These are phyloP conservation scores for Jacaranda mimosifolia DNA, from an alignment of 257 asterid species.

Conservation along the genomic window DNA sequence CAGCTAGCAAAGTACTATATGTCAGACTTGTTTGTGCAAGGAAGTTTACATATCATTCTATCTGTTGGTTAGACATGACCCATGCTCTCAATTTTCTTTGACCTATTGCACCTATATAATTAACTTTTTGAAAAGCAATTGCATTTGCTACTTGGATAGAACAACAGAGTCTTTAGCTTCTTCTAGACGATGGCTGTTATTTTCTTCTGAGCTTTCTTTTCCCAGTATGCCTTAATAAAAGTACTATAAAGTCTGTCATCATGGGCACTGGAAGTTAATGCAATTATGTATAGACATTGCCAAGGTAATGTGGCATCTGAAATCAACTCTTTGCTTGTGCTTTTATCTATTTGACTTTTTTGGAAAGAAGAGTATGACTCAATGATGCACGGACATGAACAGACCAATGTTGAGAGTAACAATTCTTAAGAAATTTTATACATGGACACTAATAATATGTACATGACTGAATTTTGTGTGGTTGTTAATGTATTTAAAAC, in stretches of 20 bases:
- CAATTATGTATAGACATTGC: background rate
- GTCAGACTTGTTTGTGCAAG: background rate
- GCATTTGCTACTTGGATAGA: conserved; percentile 23
- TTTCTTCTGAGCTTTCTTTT: conserved; percentile 22
- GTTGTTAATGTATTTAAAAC: too few species aligned
- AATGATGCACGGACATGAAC: too few species aligned
- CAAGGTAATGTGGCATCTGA: too few species aligned
- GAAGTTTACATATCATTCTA: background rate
- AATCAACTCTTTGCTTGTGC: too few species aligned
- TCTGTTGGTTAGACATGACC: background rate
- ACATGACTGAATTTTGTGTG: too few species aligned
- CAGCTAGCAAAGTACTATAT: background rate
- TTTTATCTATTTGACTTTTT: too few species aligned
- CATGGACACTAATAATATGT: too few species aligned
- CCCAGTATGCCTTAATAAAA: background rate
- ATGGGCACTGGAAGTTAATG: conserved; percentile 8
- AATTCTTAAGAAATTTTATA: too few species aligned
- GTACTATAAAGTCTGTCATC: conserved; percentile 9
- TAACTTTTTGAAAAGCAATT: conserved; percentile 15
- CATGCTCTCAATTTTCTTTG: conserved; percentile 22
- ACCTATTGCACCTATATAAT: conserved; percentile 7
- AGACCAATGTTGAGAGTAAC: too few species aligned
- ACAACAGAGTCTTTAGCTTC: conserved; percentile 14
- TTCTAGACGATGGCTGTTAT: conserved; percentile 24
- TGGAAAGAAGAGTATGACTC: too few species aligned